Evolutionary conservation across 2,329 filamentous ascomycete genomes (phyloP).

Genomic region (Cryoendolithus antarcticus): DNA sequence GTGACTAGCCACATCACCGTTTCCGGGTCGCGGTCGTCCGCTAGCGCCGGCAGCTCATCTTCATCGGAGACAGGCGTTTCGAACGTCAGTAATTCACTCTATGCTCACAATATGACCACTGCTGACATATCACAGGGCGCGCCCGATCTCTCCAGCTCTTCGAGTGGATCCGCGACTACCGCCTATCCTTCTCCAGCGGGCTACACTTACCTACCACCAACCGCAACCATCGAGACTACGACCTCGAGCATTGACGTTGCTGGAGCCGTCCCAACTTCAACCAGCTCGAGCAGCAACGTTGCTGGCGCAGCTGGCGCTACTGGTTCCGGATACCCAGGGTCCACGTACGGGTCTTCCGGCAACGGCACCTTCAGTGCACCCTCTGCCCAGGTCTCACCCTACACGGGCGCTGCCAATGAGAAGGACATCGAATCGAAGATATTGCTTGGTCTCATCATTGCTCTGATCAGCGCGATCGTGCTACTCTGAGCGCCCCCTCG

Average conservation of each 20-base stretch:
- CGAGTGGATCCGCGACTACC: not conserved
- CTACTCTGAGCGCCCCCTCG: slow-evolving; percentile 7
- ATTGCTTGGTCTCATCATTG: slow-evolving; percentile 9
- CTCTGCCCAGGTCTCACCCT: slow-evolving; percentile 6
- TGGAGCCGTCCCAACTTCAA: not conserved
- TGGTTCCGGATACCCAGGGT: slow-evolving; percentile 1
- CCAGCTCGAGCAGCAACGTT: slow-evolving; percentile 7
- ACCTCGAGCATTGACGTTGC: slow-evolving; percentile 1
- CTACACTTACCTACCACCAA: not conserved
- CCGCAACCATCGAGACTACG: not conserved
- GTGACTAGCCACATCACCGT: slow-evolving; percentile 5
- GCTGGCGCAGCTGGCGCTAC: slow-evolving; percentile 7
- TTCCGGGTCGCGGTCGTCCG: not conserved
- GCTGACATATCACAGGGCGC: slow-evolving; percentile 8
- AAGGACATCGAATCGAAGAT: slow-evolving; percentile 6
- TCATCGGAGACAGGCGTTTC: slow-evolving; percentile 4
- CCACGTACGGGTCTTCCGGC: not conserved
- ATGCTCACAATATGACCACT: not conserved
- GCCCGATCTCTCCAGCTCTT: slow-evolving; percentile 3
- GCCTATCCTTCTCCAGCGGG: slow-evolving; percentile 1
- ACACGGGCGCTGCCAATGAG: slow-evolving; percentile 7
- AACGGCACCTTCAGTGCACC: slow-evolving; percentile 9
- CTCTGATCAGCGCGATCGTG: slow-evolving; percentile 8
- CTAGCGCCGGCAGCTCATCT: not conserved
- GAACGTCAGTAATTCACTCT: slow-evolving; percentile 5